Evolutionary conservation across 768 basidiomycete species (phyloP).

Genomic region (Hebeloma cylindrosporum): DNA sequence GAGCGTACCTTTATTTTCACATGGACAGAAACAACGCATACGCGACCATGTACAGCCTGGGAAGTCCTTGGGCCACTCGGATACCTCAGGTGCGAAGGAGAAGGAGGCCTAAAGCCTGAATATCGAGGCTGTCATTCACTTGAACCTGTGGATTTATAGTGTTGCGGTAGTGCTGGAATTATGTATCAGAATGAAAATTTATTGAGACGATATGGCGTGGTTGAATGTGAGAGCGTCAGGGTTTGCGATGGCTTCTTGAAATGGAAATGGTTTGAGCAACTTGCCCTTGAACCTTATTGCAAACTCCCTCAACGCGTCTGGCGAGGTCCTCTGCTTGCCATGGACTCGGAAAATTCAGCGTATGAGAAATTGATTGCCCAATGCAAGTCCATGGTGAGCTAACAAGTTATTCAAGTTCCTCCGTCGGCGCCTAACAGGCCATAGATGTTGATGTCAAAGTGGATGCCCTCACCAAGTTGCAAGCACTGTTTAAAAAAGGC

Average conservation of each 20-base stretch:
- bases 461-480: conserved; percentile 77
- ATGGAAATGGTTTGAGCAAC: no score
- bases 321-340: conserved; percentile 28
- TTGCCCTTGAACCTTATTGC: no score
- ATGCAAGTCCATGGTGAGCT: conserved; percentile 60
- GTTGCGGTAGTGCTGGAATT: no score
- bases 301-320: conserved; percentile 5
- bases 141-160: no score
- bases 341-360: conserved; percentile 50
- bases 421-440: conserved; percentile 2
- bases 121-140: no score
- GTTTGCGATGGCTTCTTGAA: no score
- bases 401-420: conserved; percentile 2
- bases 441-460: conserved; percentile 80
- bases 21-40: conserved; percentile 81
- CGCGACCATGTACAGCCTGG: conserved; percentile 82
- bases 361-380: conserved; percentile 64
- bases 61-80: conserved; percentile 86
- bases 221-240: no score
- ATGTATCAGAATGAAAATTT: no score
- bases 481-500: conserved; percentile 65
- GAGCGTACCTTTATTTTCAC: no score
- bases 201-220: no score
- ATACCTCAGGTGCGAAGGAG: conserved; percentile 41
- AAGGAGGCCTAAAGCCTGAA: no score